Evolutionary conservation across 257 asterid genomes (phyloP).

Genomic region (Gentiana macrophylla): DNA sequence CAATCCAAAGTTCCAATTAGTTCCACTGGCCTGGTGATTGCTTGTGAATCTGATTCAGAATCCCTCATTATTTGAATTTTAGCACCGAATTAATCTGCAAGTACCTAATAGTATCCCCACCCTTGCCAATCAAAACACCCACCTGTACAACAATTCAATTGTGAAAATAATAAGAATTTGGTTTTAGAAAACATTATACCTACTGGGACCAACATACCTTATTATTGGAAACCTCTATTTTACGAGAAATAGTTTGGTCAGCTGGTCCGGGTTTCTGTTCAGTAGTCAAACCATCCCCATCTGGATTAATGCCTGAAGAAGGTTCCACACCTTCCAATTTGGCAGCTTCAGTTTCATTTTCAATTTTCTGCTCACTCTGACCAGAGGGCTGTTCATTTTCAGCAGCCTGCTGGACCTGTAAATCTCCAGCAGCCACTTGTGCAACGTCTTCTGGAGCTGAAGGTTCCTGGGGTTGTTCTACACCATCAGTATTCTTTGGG

Average conservation of each 20-base stretch:
- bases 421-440: conserved; percentile 16
- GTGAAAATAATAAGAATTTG: too few species aligned
- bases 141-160: too few species aligned
- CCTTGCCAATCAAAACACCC: too few species aligned
- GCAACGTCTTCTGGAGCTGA: conserved; percentile 13
- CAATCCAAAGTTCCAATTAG: too few species aligned
- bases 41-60: too few species aligned
- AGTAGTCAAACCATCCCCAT: conserved; percentile 31
- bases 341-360: conserved; percentile 20
- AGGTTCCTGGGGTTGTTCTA: conserved; percentile 26
- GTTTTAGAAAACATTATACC: too few species aligned
- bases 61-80: too few species aligned
- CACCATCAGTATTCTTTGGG: conserved; percentile 16
- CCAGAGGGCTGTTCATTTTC: conserved; percentile 13
- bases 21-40: too few species aligned
- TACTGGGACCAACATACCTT: too few species aligned
- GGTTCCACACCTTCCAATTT: conserved; percentile 28
- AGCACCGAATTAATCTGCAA: too few species aligned
- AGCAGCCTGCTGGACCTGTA: conserved; percentile 10
- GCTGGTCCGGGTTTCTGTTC: conserved; percentile 28
- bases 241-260: conserved; percentile 46
- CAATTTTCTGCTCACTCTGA: conserved; percentile 24
- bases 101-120: too few species aligned
- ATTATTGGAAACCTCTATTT: too few species aligned
- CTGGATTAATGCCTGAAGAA: conserved; percentile 31